Conservation (phyloP, 1,284 basidiomycete species). For the Cutaneotrichosporon sp. region DNA sequence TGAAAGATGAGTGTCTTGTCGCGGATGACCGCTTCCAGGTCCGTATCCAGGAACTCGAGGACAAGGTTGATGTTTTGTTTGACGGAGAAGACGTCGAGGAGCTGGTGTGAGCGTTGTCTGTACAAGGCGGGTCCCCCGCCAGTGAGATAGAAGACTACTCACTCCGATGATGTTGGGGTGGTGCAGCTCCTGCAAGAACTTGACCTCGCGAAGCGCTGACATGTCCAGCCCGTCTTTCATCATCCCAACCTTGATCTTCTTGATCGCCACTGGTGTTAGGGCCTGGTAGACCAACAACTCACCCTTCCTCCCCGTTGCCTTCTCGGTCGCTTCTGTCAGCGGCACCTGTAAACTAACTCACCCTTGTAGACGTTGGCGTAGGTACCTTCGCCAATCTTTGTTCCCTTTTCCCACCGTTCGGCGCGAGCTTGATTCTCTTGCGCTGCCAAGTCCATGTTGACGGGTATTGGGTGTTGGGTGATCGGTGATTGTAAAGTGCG, state of each 20-base stretch:
- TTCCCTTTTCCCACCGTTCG: slow-evolving; percentile 62
- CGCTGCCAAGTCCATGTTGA: slow-evolving; percentile 47
- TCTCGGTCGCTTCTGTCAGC: slow-evolving; percentile 35
- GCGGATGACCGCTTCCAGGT: slow-evolving; percentile 95
- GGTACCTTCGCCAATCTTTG: slow-evolving; percentile 91
- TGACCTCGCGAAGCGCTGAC: slow-evolving; percentile 97
- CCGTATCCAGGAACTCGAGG: slow-evolving; percentile 95
- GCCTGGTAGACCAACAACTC: slow-evolving; percentile 3
- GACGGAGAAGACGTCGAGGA: slow-evolving; percentile 94
- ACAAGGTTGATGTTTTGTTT: slow-evolving; percentile 97
- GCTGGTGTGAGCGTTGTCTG: slow-evolving; percentile 56
- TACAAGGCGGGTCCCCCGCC: too few species aligned
- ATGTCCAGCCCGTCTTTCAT: slow-evolving; percentile 99
- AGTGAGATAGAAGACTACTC: slow-evolving; percentile 22
- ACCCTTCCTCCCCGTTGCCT: slow-evolving; percentile 44
- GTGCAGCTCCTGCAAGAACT: slow-evolving; percentile 88
- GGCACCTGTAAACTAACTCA: slow-evolving; percentile 40
- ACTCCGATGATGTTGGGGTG: slow-evolving; percentile 96
- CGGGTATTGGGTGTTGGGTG: not conserved
- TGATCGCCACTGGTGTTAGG: slow-evolving; percentile 77
- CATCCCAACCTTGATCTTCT: slow-evolving; percentile 95
- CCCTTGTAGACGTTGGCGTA: slow-evolving; percentile 97
- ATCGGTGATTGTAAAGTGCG: not conserved
- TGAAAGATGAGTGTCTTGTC: slow-evolving; percentile 87
- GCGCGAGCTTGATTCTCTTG: slow-evolving; percentile 43